Evolutionary conservation across 805 yeast genomes (phyloP), one percentile per base, ranked within the genome.

Genomic region (Monosporozyma solicola): DNA sequence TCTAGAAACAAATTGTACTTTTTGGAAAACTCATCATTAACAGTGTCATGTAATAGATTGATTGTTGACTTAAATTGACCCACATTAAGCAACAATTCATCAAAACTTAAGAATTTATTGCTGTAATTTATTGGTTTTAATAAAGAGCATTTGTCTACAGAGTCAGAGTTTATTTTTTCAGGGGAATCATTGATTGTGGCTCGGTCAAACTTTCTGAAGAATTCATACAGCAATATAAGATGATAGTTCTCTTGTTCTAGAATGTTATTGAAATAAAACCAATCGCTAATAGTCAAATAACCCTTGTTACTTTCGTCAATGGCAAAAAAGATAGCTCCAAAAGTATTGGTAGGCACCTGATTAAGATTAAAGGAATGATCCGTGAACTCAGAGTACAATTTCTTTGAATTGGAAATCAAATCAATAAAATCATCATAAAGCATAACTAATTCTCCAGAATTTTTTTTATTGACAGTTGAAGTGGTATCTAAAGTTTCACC

Each of bases 291-390:
- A 29, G 80, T 76, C 49, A 88, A 74, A 54, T 76, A 82, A 7
- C 97, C 97, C 58, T 80, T 80, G 53, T 76, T 74, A 41, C 77
- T 74, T 54, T 80, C 80, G 70, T 92, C 98, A 15, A 96, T 88
- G 29, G 89, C 82, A 53, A 85, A 74, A 65, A 86, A 92, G 49
- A 92, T 80, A 55, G 91, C 76, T 5, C 85, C 86, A 66, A 80
- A 81, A 3, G 85, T 77, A 57, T 81, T 75, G 11, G 79, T 71
- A 15, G 82, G 76, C 51, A 83, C 75, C 58, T 75, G 75, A 57
- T 77, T 76, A 59, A 79, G 75, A 62, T 78, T 77, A 49, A 64
- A 71, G 0, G 68, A 63, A 53, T 71, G 73, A 51, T 71, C 73
- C 3, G 72, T 63, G 41, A 67, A 67, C 35, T 62, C 63, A 1